Percentiles rank a stretch among this genome's conserved stretches.
Evolutionary conservation across 2,329 filamentous ascomycete genomes (phyloP).

Genomic region (Fusarium globosum): DNA sequence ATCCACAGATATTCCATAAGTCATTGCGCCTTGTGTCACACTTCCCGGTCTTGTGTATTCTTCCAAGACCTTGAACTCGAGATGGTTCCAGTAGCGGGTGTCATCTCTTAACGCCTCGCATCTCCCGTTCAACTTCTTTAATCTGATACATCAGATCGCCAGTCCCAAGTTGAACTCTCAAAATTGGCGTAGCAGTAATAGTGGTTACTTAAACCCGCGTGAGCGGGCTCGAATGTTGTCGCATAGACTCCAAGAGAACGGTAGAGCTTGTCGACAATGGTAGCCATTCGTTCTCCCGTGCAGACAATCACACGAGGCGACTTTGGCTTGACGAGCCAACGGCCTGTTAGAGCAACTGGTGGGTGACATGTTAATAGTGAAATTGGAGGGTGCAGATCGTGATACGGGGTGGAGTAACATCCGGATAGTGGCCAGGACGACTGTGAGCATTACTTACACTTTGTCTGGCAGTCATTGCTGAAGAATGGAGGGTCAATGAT

Average conservation of each 20-base stretch:
- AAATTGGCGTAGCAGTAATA: conserved; percentile 86
- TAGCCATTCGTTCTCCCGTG: conserved; percentile 81
- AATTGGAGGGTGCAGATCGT: background rate
- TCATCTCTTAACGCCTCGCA: background rate
- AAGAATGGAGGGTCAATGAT: conserved; percentile 84
- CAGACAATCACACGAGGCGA: conserved; percentile 69
- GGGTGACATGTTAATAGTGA: conserved; percentile 27
- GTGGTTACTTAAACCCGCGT: conserved; percentile 82
- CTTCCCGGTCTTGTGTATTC: background rate
- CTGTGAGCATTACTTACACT: conserved; percentile 60
- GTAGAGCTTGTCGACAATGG: conserved; percentile 74
- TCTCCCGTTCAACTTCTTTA: background rate
- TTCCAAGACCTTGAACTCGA: background rate
- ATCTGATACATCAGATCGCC: conserved; percentile 41
- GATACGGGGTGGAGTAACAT: background rate
- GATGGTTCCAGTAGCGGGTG: background rate
- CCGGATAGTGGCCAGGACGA: background rate
- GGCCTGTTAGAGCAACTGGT: conserved; percentile 77
- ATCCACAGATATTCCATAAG: background rate
- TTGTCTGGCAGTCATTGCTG: conserved; percentile 83
- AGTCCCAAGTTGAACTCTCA: conserved; percentile 67
- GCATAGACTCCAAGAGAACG: conserved; percentile 68
- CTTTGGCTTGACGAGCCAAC: conserved; percentile 71
- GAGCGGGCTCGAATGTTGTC: conserved; percentile 75
- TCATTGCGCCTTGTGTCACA: background rate